Evolutionary conservation across 140 eudicot species (phyloP), one percentile per base, ranked within the genome.

Genomic region (Senecio squalidus): DNA sequence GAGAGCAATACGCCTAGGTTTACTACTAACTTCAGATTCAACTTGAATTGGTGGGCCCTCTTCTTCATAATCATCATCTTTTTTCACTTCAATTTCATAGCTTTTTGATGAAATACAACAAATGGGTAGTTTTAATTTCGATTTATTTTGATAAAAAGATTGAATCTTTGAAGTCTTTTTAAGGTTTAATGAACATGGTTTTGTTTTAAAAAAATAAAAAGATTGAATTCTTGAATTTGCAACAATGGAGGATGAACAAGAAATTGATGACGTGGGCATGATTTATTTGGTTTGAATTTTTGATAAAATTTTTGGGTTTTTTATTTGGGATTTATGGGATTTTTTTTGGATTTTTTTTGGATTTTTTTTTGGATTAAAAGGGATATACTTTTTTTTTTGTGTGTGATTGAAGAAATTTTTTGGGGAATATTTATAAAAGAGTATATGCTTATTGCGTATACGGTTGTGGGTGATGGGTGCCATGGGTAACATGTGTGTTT

Each of bases 1-100:
- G 49, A 90, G 77, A 71, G 83, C 98, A 78, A 90, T 90, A 23
- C 98, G 88, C 55, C 94, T 71, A 49, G 98, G 98, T 70, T 55
- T 74, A 15, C 84, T 59, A 55, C 36, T 79, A 58, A 67, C 55
- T 27, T 75, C 89, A 1, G 76, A 61, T 59, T 87, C 96, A 62
- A 84, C 68, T 46, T 76, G 76, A 58, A 68, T 74, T 64, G 95
- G 81, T 4, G 95, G 86, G 2, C 56, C 62, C 24, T 79, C 88
- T 70, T 79, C 94, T 9, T 81, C 90, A 6, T 74, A 82, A 8
- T 69, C 90, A n/a, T 76, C 89, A 9, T 75, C 83, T 8, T 73
- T 79, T n/a, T 36, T 36, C 5, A 30, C 36, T 5, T 48, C 63
- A 34, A 72, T 64, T 13, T 76, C 73, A 67, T 69, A 66, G n/a